These are phyloP conservation scores for Afroboletus lepidellus DNA, from an alignment of 1,284 basidiomycete genomes.

Conservation along the genomic window DNA sequence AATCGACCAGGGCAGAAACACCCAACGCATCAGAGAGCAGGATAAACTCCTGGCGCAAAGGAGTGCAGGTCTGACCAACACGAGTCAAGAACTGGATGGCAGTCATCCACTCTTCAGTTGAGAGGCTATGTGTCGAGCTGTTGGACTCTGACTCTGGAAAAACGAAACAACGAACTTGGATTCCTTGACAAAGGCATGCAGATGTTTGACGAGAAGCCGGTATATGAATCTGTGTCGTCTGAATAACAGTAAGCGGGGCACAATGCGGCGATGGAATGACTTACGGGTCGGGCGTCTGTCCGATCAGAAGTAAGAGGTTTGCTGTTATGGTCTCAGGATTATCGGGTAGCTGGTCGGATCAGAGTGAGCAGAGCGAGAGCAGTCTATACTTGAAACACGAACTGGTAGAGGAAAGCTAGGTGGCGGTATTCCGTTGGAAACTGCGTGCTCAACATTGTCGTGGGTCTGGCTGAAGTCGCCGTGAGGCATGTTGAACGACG, in stretches of 20 bases:
- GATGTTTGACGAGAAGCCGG: constrained; percentile 52
- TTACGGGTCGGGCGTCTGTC: constrained; percentile 43
- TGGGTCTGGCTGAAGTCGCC: constrained; percentile 13
- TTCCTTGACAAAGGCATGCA: constrained; percentile 74
- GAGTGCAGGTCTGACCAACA: constrained; percentile 70
- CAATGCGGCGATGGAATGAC: constrained; percentile 11
- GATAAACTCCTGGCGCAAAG: constrained; percentile 81
- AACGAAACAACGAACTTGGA: constrained; percentile 42
- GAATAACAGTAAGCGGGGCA: constrained; percentile 5
- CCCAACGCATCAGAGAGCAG: constrained; percentile 80
- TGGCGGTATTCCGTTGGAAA: constrained; percentile 33
- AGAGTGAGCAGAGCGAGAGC: not conserved
- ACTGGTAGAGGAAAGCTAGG: constrained; percentile 36
- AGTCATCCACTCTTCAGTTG: constrained; percentile 84
- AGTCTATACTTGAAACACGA: not conserved
- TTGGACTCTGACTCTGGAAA: not conserved
- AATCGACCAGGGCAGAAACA: constrained; percentile 75
- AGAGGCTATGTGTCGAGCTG: constrained; percentile 44
- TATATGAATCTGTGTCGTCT: constrained; percentile 50
- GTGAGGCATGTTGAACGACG: constrained; percentile 8
- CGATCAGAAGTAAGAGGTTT: constrained; percentile 50
- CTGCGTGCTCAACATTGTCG: constrained; percentile 18
- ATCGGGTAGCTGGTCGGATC: constrained; percentile 44
- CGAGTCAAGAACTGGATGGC: constrained; percentile 76
- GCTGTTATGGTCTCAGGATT: constrained; percentile 54